A percentile compares a stretch with the other conserved stretches of the same genome.
These are phyloP conservation scores for Apiospora sp. DNA, from an alignment of 2,329 filamentous ascomycete genomes.

Conservation along the genomic window DNA sequence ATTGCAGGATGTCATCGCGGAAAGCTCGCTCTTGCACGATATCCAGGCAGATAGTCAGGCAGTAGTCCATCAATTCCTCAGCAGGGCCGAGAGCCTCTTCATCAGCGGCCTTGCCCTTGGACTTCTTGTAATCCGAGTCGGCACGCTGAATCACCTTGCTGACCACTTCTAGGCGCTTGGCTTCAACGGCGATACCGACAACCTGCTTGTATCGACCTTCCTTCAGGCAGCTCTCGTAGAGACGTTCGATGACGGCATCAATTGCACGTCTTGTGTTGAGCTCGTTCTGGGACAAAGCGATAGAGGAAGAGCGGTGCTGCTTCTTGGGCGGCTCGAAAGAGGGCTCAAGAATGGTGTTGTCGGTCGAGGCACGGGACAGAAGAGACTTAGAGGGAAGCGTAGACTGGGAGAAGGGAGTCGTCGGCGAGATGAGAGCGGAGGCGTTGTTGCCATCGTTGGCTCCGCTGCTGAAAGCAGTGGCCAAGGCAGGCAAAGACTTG, in stretches of 20 bases:
- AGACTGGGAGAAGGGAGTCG: constrained; percentile 94
- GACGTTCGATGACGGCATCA: constrained; percentile 82
- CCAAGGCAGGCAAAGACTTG: constrained; percentile 70
- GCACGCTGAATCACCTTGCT: constrained; percentile 87
- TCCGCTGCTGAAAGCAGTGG: constrained; percentile 79
- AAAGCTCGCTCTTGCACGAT: constrained; percentile 93
- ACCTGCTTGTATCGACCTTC: constrained; percentile 93
- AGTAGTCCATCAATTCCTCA: constrained; percentile 96
- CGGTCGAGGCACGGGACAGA: constrained; percentile 80
- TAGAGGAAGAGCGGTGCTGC: constrained; percentile 61
- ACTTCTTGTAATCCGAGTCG: constrained; percentile 82
- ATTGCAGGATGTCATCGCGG: constrained; percentile 81
- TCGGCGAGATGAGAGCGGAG: constrained; percentile 81
- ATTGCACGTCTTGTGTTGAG: constrained; percentile 78
- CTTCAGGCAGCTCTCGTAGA: constrained; percentile 89
- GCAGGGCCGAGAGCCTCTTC: constrained; percentile 66
- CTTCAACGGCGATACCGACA: constrained; percentile 94
- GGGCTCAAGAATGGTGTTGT: constrained; percentile 68
- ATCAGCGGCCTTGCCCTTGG: constrained; percentile 66
- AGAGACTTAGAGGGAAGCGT: constrained; percentile 93
- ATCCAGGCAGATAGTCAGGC: constrained; percentile 95
- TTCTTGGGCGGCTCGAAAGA: constrained; percentile 62
- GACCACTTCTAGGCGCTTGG: constrained; percentile 88
- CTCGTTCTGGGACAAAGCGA: constrained; percentile 72
- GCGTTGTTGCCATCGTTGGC: constrained; percentile 71